These are phyloP conservation scores for Irpex sp. DNA, from an alignment of 1,284 basidiomycete genomes.

Conservation along the genomic window DNA sequence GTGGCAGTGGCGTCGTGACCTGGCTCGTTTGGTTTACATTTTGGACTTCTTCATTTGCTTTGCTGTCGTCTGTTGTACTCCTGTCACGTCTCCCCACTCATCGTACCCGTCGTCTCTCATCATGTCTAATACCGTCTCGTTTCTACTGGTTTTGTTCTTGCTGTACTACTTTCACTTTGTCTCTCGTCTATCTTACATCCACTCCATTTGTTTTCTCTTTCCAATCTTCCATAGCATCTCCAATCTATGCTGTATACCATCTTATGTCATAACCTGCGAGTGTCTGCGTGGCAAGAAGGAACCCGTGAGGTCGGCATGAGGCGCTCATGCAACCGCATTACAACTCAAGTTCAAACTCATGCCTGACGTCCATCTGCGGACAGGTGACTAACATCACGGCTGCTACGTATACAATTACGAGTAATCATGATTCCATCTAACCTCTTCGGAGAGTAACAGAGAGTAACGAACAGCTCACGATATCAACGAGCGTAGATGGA, in stretches of 20 bases:
- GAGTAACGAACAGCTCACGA: no score
- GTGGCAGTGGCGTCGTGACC: conserved; percentile 29
- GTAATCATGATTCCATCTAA: no score
- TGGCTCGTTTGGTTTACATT: not conserved
- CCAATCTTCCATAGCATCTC: not conserved
- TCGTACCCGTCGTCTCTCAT: not conserved
- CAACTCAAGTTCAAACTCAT: no score
- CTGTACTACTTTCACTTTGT: conserved; percentile 2
- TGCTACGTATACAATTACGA: no score
- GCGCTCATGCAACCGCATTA: no score
- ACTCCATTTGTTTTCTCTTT: not conserved
- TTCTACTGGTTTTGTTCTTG: not conserved
- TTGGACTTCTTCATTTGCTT: conserved; percentile 4
- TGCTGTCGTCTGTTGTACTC: conserved; percentile 8
- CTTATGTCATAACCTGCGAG: not conserved
- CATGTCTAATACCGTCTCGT: not conserved
- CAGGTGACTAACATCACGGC: no score
- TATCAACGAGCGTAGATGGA: no score
- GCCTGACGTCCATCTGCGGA: no score
- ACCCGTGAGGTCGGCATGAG: no score
- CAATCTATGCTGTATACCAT: not conserved
- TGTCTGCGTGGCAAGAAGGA: not conserved
- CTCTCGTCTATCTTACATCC: not conserved
- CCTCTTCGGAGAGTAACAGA: no score
- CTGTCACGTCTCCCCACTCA: conserved; percentile 1